phyloP scores from a whole-genome alignment of 257 asterid species.

The Penstemon newberryi region DNA sequence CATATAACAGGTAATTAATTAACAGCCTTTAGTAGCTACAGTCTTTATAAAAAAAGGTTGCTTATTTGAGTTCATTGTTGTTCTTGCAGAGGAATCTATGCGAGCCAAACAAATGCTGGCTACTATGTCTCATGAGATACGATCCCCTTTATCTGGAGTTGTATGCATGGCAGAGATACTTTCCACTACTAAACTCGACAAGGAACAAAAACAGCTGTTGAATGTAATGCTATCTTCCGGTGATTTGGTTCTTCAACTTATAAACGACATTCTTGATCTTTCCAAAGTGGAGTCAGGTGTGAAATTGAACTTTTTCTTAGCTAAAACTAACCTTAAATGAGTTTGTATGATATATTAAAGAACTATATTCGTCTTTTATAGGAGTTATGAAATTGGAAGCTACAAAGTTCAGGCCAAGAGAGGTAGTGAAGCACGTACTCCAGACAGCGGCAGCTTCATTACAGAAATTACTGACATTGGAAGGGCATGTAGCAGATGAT shows the following conservation, averaged over 20 bases:
- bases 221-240: slow-evolving; percentile 49
- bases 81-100: slow-evolving; percentile 82
- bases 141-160: slow-evolving; percentile 91
- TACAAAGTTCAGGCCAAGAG: slow-evolving; percentile 87
- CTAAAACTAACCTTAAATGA: background rate
- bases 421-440: slow-evolving; percentile 87
- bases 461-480: slow-evolving; percentile 71
- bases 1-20: slow-evolving; percentile 68
- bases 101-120: slow-evolving; percentile 96
- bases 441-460: slow-evolving; percentile 92
- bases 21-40: no score
- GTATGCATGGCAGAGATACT: slow-evolving; percentile 94
- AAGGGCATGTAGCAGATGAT: slow-evolving; percentile 84
- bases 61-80: slow-evolving; percentile 1
- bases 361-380: slow-evolving; percentile 25
- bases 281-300: slow-evolving; percentile 72
- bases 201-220: slow-evolving; percentile 69
- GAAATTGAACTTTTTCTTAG: slow-evolving; percentile 10
- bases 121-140: slow-evolving; percentile 94
- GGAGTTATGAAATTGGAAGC: slow-evolving; percentile 96
- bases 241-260: slow-evolving; percentile 62
- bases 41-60: slow-evolving; percentile 3
- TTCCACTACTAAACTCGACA: slow-evolving; percentile 71
- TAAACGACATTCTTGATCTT: slow-evolving; percentile 89
- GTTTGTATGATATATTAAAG: background rate